Conservation (phyloP, 2,329 filamentous ascomycete species). For the Epichloe uncinata region DNA sequence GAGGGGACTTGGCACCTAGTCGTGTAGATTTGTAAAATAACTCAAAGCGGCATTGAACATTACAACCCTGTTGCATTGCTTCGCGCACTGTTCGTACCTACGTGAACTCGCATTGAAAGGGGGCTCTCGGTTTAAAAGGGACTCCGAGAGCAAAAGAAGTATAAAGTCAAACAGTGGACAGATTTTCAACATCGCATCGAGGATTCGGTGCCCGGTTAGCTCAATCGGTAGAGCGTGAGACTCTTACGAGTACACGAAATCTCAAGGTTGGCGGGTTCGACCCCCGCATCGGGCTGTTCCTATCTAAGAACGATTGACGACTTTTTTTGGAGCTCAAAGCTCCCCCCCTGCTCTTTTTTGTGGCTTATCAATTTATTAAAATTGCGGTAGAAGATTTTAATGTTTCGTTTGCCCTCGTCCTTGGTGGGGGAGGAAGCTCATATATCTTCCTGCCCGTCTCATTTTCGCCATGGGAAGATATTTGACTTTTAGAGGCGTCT, state of each 20-base stretch:
- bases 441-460: too few species aligned
- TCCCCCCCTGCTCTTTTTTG: background rate
- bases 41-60: too few species aligned
- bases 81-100: too few species aligned
- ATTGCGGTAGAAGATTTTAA: too few species aligned
- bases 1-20: too few species aligned
- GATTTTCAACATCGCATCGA: background rate
- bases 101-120: background rate
- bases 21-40: too few species aligned
- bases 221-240: conserved; percentile 53
- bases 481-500: too few species aligned
- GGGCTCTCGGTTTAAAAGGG: background rate
- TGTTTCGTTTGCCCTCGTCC: too few species aligned
- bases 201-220: conserved; percentile 10
- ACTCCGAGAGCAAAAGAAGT: accelerated
- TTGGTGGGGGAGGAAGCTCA: too few species aligned
- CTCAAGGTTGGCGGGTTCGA: conserved; percentile 45
- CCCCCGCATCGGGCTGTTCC: conserved; percentile 23
- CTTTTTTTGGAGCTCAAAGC: background rate
- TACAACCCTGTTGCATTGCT: too few species aligned
- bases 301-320: conserved; percentile 1
- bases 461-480: too few species aligned
- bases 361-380: background rate
- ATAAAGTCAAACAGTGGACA: accelerated
- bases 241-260: conserved; percentile 33